phyloP scores from a whole-genome alignment of 768 basidiomycete genomes.

The Daedaleopsis nitida region DNA sequence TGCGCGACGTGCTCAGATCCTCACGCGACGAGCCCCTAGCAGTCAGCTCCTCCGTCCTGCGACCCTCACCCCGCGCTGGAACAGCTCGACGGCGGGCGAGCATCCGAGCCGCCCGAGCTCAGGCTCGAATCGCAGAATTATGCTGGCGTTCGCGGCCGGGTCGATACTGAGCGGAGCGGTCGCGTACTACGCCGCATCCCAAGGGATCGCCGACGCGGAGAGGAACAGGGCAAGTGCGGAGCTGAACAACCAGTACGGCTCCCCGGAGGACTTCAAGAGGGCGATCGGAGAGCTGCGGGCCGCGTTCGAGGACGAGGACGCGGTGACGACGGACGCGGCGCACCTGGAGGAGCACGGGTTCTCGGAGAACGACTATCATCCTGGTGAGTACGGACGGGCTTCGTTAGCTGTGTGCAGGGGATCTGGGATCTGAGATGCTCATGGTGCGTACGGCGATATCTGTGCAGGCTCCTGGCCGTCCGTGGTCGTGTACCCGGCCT shows the following conservation, averaged over 20 bases:
- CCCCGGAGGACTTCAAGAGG: conserved; percentile 50
- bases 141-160: conserved; percentile 3
- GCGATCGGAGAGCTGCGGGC: conserved; percentile 53
- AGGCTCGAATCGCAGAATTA: background rate
- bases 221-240: background rate
- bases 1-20: background rate
- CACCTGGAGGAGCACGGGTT: conserved; percentile 57
- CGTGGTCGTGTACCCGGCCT: conserved; percentile 64
- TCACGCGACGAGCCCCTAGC: background rate
- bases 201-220: background rate
- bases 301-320: conserved; percentile 38
- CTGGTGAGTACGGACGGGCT: conserved; percentile 38
- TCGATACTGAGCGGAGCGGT: conserved; percentile 12
- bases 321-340: conserved; percentile 52
- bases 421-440: no score
- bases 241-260: conserved; percentile 43
- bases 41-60: background rate
- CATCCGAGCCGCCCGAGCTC: background rate
- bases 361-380: conserved; percentile 52
- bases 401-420: no score
- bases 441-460: no score
- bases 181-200: conserved; percentile 10
- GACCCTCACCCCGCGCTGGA: background rate
- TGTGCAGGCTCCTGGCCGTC: conserved; percentile 47
- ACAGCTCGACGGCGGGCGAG: background rate